phyloP scores from a whole-genome alignment of 768 basidiomycete species.

The Lepiota brunneoincarnata region DNA sequence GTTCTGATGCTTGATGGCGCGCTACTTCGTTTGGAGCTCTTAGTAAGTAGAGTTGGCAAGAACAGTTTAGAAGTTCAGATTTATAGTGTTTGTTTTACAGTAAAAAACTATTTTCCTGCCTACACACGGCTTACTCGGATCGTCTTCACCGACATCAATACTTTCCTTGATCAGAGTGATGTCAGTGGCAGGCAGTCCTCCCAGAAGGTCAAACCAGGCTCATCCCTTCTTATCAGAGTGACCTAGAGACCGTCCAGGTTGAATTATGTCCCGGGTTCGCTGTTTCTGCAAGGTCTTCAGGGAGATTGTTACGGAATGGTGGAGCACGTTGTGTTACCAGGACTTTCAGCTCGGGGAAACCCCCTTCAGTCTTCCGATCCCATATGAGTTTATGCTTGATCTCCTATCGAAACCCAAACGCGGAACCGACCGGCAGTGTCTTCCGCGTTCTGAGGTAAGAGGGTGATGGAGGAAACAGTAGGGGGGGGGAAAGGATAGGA shows the following conservation, averaged over 20 bases:
- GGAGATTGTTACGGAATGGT: not conserved
- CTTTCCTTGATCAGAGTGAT: not conserved
- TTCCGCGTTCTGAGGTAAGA: slow-evolving; percentile 73
- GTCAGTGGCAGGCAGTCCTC: not conserved
- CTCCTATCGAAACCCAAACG: slow-evolving; percentile 67
- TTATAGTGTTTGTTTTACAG: no score
- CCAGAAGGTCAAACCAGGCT: not conserved
- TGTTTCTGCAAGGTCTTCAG: slow-evolving; percentile 63
- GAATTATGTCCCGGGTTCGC: slow-evolving; percentile 75
- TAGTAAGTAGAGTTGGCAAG: not conserved
- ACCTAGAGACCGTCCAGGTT: slow-evolving; percentile 80
- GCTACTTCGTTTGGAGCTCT: not conserved
- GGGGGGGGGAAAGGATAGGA: slow-evolving; percentile 90
- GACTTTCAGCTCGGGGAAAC: slow-evolving; percentile 88
- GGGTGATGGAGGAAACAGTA: slow-evolving; percentile 56
- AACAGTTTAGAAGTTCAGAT: not conserved
- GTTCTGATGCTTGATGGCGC: not conserved
- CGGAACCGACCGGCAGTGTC: slow-evolving; percentile 91
- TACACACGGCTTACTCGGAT: no score
- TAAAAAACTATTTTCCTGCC: not conserved
- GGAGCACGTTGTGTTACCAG: slow-evolving; percentile 48
- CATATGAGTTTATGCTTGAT: slow-evolving; percentile 54
- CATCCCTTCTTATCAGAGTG: slow-evolving; percentile 73
- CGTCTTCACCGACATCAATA: not conserved
- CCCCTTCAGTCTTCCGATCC: slow-evolving; percentile 90